Percentiles rank a stretch among this genome's conserved stretches.
Conservation (phyloP, 352 stramenopile species). For the Blastocystis sp. region DNA sequence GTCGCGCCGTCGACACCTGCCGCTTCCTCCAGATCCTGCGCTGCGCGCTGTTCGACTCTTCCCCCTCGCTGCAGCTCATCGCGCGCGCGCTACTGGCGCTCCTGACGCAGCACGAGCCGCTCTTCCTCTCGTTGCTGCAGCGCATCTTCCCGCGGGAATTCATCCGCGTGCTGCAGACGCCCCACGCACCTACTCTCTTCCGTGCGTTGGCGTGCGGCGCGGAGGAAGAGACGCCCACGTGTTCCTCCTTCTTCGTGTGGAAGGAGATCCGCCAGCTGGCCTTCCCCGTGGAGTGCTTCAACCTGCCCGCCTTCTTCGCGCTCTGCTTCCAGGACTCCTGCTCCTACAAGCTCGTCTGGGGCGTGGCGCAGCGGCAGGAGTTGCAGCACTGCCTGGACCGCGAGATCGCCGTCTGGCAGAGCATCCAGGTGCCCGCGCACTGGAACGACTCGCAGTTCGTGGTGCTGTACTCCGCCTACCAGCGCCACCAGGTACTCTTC, state of each 20-base stretch:
- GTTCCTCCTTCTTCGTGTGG: constrained; percentile 22
- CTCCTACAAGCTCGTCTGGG: constrained; percentile 38
- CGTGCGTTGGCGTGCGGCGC: background rate
- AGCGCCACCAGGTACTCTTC: background rate
- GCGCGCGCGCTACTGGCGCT: constrained; percentile 14
- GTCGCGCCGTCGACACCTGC: constrained; percentile 4
- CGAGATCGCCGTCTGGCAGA: background rate
- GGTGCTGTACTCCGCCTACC: constrained; percentile 32
- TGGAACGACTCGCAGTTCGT: constrained; percentile 18
- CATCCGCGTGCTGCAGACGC: background rate
- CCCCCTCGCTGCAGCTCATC: background rate
- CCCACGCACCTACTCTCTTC: background rate
- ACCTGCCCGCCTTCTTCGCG: constrained; percentile 16
- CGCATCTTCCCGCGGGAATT: constrained; percentile 21
- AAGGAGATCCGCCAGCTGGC: background rate
- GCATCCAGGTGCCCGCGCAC: background rate
- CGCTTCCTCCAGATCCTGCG: background rate
- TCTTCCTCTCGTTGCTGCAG: background rate
- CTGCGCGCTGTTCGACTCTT: constrained; percentile 14
- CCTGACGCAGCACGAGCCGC: constrained; percentile 1
- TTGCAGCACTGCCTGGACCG: background rate
- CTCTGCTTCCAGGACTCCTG: background rate
- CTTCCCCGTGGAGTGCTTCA: background rate
- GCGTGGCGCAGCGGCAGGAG: constrained; percentile 7
- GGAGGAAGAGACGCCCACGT: background rate